Percentiles rank a stretch among this genome's conserved stretches.
phyloP scores from a whole-genome alignment of 2,329 filamentous ascomycete genomes.

The Zalaria sp. region DNA sequence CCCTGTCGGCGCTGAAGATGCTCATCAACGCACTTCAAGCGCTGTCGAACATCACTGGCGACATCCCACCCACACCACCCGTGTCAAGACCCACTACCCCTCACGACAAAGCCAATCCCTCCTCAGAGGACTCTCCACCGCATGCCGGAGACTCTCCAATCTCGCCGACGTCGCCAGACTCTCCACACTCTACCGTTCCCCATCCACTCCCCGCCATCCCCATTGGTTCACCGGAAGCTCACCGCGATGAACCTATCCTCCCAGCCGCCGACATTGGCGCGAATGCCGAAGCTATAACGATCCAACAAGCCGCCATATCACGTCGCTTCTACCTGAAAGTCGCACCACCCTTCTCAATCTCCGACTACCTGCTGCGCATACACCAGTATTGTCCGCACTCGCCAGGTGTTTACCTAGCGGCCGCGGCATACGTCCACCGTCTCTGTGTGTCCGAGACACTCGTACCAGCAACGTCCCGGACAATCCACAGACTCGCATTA shows the following conservation, averaged over 20 bases:
- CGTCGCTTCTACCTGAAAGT: conserved; percentile 88
- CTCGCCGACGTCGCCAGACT: conserved; percentile 20
- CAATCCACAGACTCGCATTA: conserved; percentile 74
- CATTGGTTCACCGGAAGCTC: conserved; percentile 36
- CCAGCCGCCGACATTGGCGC: conserved; percentile 35
- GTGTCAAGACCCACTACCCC: conserved; percentile 49
- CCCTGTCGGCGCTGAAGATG: conserved; percentile 63
- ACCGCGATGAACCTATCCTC: conserved; percentile 32
- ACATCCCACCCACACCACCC: conserved; percentile 68
- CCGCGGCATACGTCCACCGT: conserved; percentile 74
- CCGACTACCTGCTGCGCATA: conserved; percentile 73
- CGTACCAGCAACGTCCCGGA: conserved; percentile 68
- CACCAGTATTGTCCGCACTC: conserved; percentile 90
- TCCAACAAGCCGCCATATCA: conserved; percentile 75
- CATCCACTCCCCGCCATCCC: conserved; percentile 19
- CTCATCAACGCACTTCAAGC: conserved; percentile 47
- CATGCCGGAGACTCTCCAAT: conserved; percentile 30
- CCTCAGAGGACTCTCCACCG: background rate
- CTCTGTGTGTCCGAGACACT: conserved; percentile 61
- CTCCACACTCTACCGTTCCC: conserved; percentile 24
- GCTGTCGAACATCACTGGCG: conserved; percentile 58
- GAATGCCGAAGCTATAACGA: conserved; percentile 55
- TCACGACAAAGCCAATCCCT: conserved; percentile 39
- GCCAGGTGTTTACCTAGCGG: conserved; percentile 81
- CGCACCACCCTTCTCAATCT: conserved; percentile 67